These are phyloP conservation scores for Elongisporangium undulatum DNA, from an alignment of 352 stramenopile genomes.

Conservation along the genomic window DNA sequence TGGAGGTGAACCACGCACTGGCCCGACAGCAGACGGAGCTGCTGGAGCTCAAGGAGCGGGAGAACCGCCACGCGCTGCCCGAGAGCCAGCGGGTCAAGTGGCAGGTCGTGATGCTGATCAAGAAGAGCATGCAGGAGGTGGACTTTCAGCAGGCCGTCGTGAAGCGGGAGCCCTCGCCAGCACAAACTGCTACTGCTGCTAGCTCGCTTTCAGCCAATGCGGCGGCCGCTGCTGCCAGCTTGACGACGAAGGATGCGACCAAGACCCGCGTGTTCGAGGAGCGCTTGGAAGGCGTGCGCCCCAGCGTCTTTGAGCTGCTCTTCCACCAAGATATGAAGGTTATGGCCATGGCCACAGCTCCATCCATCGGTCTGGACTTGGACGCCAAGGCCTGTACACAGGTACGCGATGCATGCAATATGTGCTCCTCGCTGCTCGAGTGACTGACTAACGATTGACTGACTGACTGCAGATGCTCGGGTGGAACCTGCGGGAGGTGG, in stretches of 20 bases:
- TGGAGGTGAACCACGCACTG: conserved; percentile 62
- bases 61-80: conserved; percentile 51
- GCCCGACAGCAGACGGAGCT: conserved; percentile 61
- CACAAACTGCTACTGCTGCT: not conserved
- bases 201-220: not conserved
- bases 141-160: conserved; percentile 37
- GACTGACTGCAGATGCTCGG: conserved; percentile 36
- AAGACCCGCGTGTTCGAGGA: conserved; percentile 39
- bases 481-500: conserved; percentile 53
- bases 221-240: not conserved
- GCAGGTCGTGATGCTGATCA: conserved; percentile 54
- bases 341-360: conserved; percentile 18
- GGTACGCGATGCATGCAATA: conserved; percentile 18
- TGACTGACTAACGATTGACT: not conserved
- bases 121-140: conserved; percentile 58
- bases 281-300: conserved; percentile 56
- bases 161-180: not conserved
- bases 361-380: conserved; percentile 33
- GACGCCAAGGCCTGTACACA: conserved; percentile 41
- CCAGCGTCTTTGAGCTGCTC: conserved; percentile 54
- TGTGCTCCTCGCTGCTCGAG: not conserved
- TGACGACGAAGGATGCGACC: not conserved
- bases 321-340: conserved; percentile 42
- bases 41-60: conserved; percentile 55
- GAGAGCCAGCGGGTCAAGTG: conserved; percentile 63